Conservation (phyloP, 2,329 filamentous ascomycete genomes). For the Arthrobotrys megalospora region DNA sequence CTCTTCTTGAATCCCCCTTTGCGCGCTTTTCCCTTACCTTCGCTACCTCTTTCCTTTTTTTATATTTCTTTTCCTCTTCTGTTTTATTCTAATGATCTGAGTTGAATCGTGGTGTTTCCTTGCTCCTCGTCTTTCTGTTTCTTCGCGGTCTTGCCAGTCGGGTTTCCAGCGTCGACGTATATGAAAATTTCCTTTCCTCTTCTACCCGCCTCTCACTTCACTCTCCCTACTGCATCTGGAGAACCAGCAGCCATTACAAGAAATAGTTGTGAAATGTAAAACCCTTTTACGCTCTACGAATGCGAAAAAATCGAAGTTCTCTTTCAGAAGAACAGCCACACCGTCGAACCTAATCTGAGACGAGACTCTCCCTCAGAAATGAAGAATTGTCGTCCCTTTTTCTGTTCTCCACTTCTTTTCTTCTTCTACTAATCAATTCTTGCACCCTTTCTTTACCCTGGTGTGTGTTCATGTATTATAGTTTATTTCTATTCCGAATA, state of each 20-base stretch:
- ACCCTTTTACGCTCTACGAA: conserved; percentile 56
- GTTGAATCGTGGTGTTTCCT: conserved; percentile 45
- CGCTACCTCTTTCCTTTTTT: conserved; percentile 23
- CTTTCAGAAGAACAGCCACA: conserved; percentile 19
- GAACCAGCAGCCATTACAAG: conserved; percentile 47
- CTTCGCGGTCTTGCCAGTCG: conserved; percentile 50
- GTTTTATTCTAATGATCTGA: conserved; percentile 57
- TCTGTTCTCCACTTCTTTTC: background rate
- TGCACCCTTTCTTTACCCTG: conserved; percentile 14
- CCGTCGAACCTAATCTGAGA: conserved; percentile 9
- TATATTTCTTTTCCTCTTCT: conserved; percentile 27
- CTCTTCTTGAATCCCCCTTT: conserved; percentile 62
- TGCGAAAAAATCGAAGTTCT: conserved; percentile 55
- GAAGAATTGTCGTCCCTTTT: conserved; percentile 20
- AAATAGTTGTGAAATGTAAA: conserved; percentile 60
- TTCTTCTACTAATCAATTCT: conserved; percentile 13
- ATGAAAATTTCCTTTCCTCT: conserved; percentile 57
- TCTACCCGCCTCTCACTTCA: conserved; percentile 24
- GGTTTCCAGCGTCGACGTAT: conserved; percentile 61
- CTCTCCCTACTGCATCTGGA: conserved; percentile 42
- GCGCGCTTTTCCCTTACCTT: conserved; percentile 38
- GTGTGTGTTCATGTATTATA: conserved; percentile 56
- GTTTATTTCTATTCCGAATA: conserved; percentile 32
- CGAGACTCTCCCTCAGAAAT: conserved; percentile 8
- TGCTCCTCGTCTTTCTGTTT: conserved; percentile 34